A percentile compares a stretch with the other conserved stretches of the same genome.
phyloP scores from a whole-genome alignment of 768 basidiomycete species.

The Amanita rimosa region DNA sequence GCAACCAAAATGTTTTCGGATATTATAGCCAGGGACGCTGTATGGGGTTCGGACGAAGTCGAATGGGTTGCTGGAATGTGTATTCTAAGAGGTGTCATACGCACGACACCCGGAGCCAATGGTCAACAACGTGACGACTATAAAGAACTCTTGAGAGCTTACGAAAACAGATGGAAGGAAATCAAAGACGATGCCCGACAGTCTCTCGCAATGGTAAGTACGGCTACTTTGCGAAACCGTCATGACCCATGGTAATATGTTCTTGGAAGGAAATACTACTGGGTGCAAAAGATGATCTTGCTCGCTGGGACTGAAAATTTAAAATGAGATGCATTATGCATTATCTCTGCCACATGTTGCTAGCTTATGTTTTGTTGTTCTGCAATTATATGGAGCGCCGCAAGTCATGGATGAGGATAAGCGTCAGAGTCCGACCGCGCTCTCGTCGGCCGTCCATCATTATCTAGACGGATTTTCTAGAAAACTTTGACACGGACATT shows the following conservation, averaged over 20 bases:
- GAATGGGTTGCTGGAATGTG: conserved; percentile 61
- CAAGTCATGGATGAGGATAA: no score
- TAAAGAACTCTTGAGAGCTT: conserved; percentile 40
- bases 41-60: conserved; percentile 57
- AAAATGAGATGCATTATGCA: conserved; percentile 5
- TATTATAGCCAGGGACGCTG: conserved; percentile 51
- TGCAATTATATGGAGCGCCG: no score
- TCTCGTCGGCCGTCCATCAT: no score
- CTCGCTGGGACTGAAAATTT: conserved; percentile 27
- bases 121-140: conserved; percentile 39
- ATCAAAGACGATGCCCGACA: conserved; percentile 59
- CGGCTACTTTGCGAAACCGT: neutral
- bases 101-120: conserved; percentile 38
- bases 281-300: conserved; percentile 41
- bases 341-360: neutral
- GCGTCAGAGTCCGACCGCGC: no score
- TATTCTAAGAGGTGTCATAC: conserved; percentile 44
- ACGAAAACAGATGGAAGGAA: conserved; percentile 61
- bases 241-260: neutral
- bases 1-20: conserved; percentile 38
- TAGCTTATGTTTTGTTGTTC: no score
- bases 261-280: conserved; percentile 34
- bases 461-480: no score
- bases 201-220: conserved; percentile 42
- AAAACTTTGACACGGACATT: no score